Evolutionary conservation across 2,329 filamentous ascomycete genomes (phyloP).

Genomic region (Thielaviopsis euricoi): DNA sequence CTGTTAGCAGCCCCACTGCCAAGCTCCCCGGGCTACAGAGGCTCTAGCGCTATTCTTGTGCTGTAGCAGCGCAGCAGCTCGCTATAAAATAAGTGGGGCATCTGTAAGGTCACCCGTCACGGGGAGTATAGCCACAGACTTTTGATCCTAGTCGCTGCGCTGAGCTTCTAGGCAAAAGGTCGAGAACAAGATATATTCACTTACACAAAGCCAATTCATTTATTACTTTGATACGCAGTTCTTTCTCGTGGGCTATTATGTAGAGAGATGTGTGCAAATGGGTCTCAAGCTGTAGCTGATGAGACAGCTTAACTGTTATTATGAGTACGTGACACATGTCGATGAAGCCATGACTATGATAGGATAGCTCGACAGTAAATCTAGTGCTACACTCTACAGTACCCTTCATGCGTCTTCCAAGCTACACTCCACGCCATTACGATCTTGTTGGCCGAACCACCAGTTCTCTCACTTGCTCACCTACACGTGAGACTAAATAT

Average conservation of each 20-base stretch:
- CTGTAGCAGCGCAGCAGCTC: not conserved
- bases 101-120: slow-evolving; percentile 7
- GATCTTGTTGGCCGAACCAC: not conserved
- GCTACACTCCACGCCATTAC: not conserved
- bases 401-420: too few relatives aligned
- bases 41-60: too few relatives aligned
- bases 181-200: not conserved
- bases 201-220: not conserved
- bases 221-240: not conserved
- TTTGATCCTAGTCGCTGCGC: not conserved
- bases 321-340: too few relatives aligned
- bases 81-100: not conserved
- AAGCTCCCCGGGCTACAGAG: slow-evolving; percentile 1
- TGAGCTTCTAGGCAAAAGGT: not conserved
- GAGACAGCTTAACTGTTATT: too few relatives aligned
- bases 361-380: too few relatives aligned
- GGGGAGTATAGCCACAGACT: not conserved
- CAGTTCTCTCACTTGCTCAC: not conserved
- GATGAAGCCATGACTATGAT: too few relatives aligned
- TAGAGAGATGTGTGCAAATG: too few relatives aligned
- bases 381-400: too few relatives aligned
- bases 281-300: too few relatives aligned
- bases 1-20: slow-evolving; percentile 9
- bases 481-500: too few relatives aligned
- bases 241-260: not conserved